These are phyloP conservation scores for Glycine soja DNA, from an alignment of 306 rosid species.

Conservation along the genomic window DNA sequence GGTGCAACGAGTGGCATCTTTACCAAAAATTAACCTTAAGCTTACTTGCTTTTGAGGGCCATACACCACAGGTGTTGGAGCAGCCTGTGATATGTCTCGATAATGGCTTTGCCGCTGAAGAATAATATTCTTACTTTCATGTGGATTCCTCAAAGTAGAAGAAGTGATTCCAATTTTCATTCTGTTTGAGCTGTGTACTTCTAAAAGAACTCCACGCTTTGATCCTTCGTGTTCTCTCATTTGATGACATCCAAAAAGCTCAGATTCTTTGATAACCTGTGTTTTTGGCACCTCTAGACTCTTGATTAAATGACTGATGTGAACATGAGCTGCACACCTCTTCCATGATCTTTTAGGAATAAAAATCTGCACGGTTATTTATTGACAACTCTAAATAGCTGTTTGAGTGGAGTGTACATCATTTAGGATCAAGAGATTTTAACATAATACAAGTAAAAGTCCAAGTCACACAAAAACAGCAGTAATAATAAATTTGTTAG, in stretches of 20 bases:
- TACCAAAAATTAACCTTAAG: constrained; percentile 25
- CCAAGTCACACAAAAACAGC: too few species aligned
- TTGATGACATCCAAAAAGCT: constrained; percentile 44
- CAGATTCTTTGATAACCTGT: constrained; percentile 26
- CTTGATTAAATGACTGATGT: constrained; percentile 65
- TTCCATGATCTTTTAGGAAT: constrained; percentile 52
- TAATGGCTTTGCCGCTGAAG: constrained; percentile 52
- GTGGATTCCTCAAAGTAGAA: constrained; percentile 33
- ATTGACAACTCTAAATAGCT: constrained; percentile 15
- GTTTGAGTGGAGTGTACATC: constrained; percentile 11
- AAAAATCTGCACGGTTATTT: constrained; percentile 47
- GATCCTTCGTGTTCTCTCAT: constrained; percentile 51
- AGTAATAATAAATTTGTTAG: neutral
- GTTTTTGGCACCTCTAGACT: constrained; percentile 49
- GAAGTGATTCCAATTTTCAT: constrained; percentile 44
- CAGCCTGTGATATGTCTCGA: constrained; percentile 48
- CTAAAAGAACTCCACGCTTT: constrained; percentile 46
- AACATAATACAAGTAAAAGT: too few species aligned
- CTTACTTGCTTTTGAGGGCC: constrained; percentile 69
- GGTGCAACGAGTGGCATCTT: neutral
- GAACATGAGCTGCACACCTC: constrained; percentile 74
- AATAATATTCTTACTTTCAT: constrained; percentile 49
- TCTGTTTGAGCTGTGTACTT: constrained; percentile 40
- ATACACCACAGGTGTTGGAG: constrained; percentile 39
- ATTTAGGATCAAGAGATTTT: too few species aligned